A percentile compares a stretch with the other conserved stretches of the same genome.
Evolutionary conservation across 2,329 filamentous ascomycete genomes (phyloP).

Genomic region (Pyrenochaeta sp.): DNA sequence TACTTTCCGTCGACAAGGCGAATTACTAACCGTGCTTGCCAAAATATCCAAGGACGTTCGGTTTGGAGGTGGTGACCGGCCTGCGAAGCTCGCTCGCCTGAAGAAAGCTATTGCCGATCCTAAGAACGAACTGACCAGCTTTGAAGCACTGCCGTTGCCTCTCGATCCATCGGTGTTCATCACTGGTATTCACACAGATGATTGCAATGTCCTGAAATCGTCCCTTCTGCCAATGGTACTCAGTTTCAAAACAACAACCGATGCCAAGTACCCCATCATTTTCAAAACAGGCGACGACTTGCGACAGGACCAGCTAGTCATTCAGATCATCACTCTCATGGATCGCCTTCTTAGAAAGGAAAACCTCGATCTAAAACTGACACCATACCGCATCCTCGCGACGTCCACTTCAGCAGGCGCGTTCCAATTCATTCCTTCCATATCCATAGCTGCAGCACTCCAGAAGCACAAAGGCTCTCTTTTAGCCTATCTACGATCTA

Average conservation of each 20-base stretch:
- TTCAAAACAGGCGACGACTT: slow-evolving; percentile 98
- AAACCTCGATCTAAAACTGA: slow-evolving; percentile 92
- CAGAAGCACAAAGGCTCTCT: slow-evolving; percentile 80
- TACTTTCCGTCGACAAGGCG: slow-evolving; percentile 82
- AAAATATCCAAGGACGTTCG: slow-evolving; percentile 91
- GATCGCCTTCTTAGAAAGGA: slow-evolving; percentile 94
- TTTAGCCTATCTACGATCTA: slow-evolving; percentile 82
- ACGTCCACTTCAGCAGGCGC: slow-evolving; percentile 89
- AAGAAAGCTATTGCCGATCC: slow-evolving; percentile 86
- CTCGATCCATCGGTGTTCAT: slow-evolving; percentile 85
- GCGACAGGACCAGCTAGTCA: slow-evolving; percentile 94
- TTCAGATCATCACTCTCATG: slow-evolving; percentile 98
- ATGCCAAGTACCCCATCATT: slow-evolving; percentile 84
- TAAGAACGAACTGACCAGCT: slow-evolving; percentile 83
- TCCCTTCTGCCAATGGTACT: slow-evolving; percentile 90
- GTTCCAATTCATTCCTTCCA: slow-evolving; percentile 91
- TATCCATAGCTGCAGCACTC: slow-evolving; percentile 81
- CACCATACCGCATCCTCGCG: slow-evolving; percentile 94
- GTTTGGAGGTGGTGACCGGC: slow-evolving; percentile 76
- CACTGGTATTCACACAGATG: slow-evolving; percentile 80
- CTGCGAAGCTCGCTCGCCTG: slow-evolving; percentile 81
- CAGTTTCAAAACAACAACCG: slow-evolving; percentile 82
- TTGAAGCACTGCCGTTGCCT: slow-evolving; percentile 87
- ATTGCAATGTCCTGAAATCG: slow-evolving; percentile 94
- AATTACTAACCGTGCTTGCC: slow-evolving; percentile 84